phyloP scores from a whole-genome alignment of 768 basidiomycete genomes.

The Scleroderma bovista region DNA sequence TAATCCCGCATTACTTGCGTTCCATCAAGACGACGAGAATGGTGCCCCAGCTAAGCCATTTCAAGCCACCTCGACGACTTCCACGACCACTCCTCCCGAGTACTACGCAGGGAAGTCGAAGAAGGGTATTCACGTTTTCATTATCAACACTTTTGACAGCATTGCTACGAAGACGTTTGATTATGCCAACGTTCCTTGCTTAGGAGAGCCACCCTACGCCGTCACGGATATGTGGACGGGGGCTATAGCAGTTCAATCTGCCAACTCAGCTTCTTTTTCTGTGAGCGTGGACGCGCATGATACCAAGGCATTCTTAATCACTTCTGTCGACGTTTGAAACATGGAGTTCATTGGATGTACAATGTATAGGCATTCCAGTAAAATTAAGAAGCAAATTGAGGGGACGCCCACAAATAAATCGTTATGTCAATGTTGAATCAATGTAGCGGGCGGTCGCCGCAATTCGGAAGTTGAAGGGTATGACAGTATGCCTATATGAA shows the following conservation, averaged over 20 bases:
- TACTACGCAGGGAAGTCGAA: constrained; percentile 46
- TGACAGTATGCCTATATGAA: constrained; percentile 60
- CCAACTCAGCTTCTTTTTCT: constrained; percentile 31
- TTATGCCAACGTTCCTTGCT: constrained; percentile 42
- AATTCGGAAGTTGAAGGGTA: constrained; percentile 71
- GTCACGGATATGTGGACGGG: constrained; percentile 55
- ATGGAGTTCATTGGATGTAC: not conserved
- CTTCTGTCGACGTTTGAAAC: constrained; percentile 2
- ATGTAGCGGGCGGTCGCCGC: constrained; percentile 76
- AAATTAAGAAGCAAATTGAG: no score
- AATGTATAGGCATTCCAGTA: not conserved
- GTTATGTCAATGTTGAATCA: constrained; percentile 3
- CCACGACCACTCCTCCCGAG: constrained; percentile 43
- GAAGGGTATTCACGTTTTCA: constrained; percentile 49
- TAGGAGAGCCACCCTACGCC: constrained; percentile 33
- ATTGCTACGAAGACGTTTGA: constrained; percentile 41
- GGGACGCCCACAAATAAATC: no score
- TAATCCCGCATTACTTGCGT: constrained; percentile 48
- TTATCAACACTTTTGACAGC: constrained; percentile 41
- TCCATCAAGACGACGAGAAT: constrained; percentile 44
- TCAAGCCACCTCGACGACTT: constrained; percentile 33
- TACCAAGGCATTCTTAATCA: constrained; percentile 46
- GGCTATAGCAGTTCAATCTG: constrained; percentile 36
- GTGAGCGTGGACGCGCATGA: constrained; percentile 45
- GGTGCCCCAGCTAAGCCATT: constrained; percentile 47